A percentile compares a stretch with the other conserved stretches of the same genome.
Conservation (phyloP, 306 rosid species). For the Senna siamea region DNA sequence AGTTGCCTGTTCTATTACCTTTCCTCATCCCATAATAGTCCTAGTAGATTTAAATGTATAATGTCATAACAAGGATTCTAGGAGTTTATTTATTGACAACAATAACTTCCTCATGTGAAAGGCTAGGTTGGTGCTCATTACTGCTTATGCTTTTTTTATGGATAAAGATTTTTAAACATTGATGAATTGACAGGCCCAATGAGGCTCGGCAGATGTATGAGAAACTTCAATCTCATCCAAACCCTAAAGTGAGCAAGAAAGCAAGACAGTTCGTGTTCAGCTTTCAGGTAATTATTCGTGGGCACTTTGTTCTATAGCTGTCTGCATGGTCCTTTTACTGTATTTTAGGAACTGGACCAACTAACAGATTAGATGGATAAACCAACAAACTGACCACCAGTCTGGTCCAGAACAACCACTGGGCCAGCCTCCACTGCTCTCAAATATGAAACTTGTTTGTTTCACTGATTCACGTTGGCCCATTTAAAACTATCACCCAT, state of each 20-base stretch:
- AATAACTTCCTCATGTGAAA: conserved; percentile 17
- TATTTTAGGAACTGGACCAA: too few species aligned
- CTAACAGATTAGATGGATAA: too few species aligned
- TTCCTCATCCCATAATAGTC: not conserved
- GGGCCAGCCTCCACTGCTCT: too few species aligned
- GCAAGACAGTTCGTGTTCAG: conserved; percentile 83
- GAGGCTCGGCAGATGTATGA: conserved; percentile 87
- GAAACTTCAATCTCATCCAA: conserved; percentile 83
- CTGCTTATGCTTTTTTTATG: conserved; percentile 12
- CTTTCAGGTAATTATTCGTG: conserved; percentile 68
- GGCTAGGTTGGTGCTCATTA: conserved; percentile 17
- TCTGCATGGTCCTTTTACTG: too few species aligned
- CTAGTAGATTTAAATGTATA: not conserved
- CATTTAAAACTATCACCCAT: too few species aligned
- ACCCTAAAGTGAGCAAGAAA: conserved; percentile 71
- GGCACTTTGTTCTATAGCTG: not conserved
- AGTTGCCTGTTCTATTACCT: not conserved
- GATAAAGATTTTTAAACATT: conserved; percentile 16
- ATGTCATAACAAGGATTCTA: not conserved
- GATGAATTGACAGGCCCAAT: conserved; percentile 57
- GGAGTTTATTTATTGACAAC: not conserved
- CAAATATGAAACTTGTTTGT: too few species aligned
- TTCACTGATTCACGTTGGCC: too few species aligned
- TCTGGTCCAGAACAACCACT: too few species aligned
- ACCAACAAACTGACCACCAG: too few species aligned